phyloP scores from a whole-genome alignment of 495 filamentous ascomycete species.

The Cercophora scortea region DNA sequence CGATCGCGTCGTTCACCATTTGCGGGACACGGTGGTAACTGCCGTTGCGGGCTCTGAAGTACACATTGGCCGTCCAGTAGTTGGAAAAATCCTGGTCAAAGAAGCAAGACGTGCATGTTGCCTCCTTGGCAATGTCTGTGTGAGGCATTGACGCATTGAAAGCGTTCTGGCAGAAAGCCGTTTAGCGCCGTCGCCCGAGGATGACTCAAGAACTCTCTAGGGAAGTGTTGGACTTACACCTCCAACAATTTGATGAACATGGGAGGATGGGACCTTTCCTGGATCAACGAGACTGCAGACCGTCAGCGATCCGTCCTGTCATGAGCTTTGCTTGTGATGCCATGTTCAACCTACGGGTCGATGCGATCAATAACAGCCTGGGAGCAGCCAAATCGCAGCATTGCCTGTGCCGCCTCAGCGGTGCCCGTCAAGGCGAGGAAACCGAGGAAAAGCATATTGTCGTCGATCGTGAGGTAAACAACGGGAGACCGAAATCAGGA shows the following conservation, averaged over 20 bases:
- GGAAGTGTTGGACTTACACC: constrained; percentile 11
- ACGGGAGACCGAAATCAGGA: neutral
- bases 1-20: constrained; percentile 17
- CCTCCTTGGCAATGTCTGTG: constrained; percentile 27
- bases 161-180: constrained; percentile 12
- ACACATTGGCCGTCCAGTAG: constrained; percentile 48
- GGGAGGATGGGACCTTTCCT: constrained; percentile 26
- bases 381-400: constrained; percentile 38
- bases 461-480: neutral
- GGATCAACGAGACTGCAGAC: constrained; percentile 28
- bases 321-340: neutral
- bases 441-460: constrained; percentile 28
- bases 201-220: too few relatives aligned
- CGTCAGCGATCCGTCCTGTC: neutral
- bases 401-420: constrained; percentile 26
- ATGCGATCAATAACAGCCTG: constrained; percentile 34
- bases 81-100: constrained; percentile 40
- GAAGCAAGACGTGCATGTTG: constrained; percentile 34
- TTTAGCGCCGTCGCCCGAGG: too few relatives aligned
- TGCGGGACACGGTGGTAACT: constrained; percentile 40
- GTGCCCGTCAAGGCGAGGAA: constrained; percentile 23
- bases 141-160: constrained; percentile 37
- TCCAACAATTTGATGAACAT: constrained; percentile 41
- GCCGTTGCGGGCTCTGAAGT: constrained; percentile 44
- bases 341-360: constrained; percentile 18